These are phyloP conservation scores for Suhomyces emberorum DNA, from an alignment of 805 yeast species.

Conservation along the genomic window DNA sequence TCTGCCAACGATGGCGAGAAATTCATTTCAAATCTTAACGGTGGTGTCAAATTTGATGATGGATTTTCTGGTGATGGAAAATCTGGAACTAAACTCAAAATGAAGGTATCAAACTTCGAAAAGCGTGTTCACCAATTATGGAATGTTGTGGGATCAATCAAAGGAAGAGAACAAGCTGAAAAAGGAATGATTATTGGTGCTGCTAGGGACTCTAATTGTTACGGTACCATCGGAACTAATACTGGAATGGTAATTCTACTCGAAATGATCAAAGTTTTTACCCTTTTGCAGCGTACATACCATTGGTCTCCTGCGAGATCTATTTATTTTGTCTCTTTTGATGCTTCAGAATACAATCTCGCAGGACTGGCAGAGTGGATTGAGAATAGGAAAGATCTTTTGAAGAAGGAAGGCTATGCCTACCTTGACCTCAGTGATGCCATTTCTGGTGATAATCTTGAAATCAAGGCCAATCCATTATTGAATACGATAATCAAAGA, in stretches of 20 bases:
- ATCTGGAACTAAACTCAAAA: constrained; percentile 16
- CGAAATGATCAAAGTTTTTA: constrained; percentile 67
- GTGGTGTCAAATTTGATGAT: constrained; percentile 23
- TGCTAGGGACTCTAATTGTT: constrained; percentile 70
- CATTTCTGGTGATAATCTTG: constrained; percentile 51
- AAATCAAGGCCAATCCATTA: constrained; percentile 63
- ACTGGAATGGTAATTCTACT: constrained; percentile 74
- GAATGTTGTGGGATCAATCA: constrained; percentile 75
- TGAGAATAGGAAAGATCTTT: constrained; percentile 49
- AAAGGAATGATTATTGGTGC: constrained; percentile 79
- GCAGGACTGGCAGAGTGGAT: constrained; percentile 86
- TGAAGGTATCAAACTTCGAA: constrained; percentile 36
- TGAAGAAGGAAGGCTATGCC: constrained; percentile 60
- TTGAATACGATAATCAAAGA: constrained; percentile 47
- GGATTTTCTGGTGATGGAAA: constrained; percentile 26
- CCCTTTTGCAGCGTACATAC: constrained; percentile 56
- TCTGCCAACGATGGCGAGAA: constrained; percentile 65
- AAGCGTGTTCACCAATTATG: constrained; percentile 63
- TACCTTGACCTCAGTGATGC: constrained; percentile 74
- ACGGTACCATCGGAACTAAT: constrained; percentile 69
- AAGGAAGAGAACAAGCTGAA: constrained; percentile 76
- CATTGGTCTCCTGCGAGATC: constrained; percentile 85
- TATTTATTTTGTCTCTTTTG: constrained; percentile 79
- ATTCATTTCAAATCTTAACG: constrained; percentile 30
- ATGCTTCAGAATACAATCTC: constrained; percentile 72